Conservation (phyloP, 208 protist genomes). For the Crithidia sp. region DNA sequence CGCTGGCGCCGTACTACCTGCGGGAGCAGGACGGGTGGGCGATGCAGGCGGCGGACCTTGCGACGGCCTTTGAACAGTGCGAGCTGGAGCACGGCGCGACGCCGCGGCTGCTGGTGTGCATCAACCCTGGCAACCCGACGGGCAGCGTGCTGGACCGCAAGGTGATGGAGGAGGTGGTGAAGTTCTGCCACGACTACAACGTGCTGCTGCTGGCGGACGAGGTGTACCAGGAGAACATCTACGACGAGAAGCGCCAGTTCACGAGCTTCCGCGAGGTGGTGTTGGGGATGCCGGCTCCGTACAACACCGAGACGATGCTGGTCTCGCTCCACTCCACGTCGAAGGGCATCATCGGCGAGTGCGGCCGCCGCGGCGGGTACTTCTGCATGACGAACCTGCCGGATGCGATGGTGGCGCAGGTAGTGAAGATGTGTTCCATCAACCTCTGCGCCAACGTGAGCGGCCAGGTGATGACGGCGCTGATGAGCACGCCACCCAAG, state of each 20-base stretch:
- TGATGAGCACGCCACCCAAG: conserved; percentile 97
- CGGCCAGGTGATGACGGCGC: conserved; percentile 94
- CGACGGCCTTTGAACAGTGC: conserved; percentile 58
- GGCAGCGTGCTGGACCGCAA: conserved; percentile 86
- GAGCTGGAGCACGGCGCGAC: conserved; percentile 68
- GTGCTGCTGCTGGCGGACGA: conserved; percentile 98
- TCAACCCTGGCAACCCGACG: conserved; percentile 99
- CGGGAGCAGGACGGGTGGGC: conserved; percentile 93
- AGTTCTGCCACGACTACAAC: conserved; percentile 65
- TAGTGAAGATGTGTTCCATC: conserved; percentile 97
- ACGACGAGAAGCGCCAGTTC: conserved; percentile 89
- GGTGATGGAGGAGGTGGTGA: conserved; percentile 85
- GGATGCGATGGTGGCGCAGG: conserved; percentile 65
- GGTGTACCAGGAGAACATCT: conserved; percentile 99
- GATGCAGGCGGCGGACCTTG: conserved; percentile 76
- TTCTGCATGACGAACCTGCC: conserved; percentile 92
- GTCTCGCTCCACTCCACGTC: conserved; percentile 97
- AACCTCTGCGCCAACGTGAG: conserved; percentile 97
- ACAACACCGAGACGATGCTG: conserved; percentile 66
- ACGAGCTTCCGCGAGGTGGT: conserved; percentile 91
- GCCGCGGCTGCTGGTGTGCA: conserved; percentile 95
- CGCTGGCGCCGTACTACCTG: conserved; percentile 94
- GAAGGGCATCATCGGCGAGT: conserved; percentile 98
- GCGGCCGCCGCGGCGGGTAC: conserved; percentile 98
- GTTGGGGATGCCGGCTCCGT: conserved; percentile 64